These are phyloP conservation scores for Penicillium decumbens DNA, from an alignment of 2,329 filamentous ascomycete species.

Conservation along the genomic window DNA sequence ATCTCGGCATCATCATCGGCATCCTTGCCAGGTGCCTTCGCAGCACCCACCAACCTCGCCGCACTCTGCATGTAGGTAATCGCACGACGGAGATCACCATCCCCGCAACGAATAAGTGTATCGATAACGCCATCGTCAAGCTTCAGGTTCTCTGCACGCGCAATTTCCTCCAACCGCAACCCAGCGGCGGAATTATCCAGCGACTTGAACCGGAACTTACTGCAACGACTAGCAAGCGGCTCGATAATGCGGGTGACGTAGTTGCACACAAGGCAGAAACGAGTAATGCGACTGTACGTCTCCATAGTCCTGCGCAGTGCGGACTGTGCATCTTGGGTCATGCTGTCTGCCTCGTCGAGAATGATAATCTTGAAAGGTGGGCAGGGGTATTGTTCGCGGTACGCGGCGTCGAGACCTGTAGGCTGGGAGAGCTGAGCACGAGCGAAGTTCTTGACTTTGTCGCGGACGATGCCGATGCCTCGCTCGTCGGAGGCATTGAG, in stretches of 20 bases:
- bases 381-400: conserved; percentile 71
- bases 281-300: conserved; percentile 91
- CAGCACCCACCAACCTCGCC: conserved; percentile 75
- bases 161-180: conserved; percentile 75
- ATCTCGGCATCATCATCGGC: conserved; percentile 57
- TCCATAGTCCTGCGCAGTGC: conserved; percentile 96
- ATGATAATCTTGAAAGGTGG: conserved; percentile 99
- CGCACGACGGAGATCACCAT: conserved; percentile 91
- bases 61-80: conserved; percentile 96
- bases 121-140: conserved; percentile 77
- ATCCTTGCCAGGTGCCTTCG: conserved; percentile 41
- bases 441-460: conserved; percentile 98
- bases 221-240: conserved; percentile 85
- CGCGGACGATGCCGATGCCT: conserved; percentile 91
- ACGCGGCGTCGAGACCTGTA: conserved; percentile 60
- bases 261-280: conserved; percentile 97
- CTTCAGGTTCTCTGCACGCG: conserved; percentile 67
- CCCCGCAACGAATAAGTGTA: conserved; percentile 77
- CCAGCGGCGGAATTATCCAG: conserved; percentile 81
- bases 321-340: conserved; percentile 97
- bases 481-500: conserved; percentile 98
- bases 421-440: conserved; percentile 87
- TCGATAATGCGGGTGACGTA: conserved; percentile 98
- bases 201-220: conserved; percentile 97
- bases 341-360: conserved; percentile 94